Conservation (phyloP, 2,329 filamentous ascomycete species). For the Metarhizium robertsii region DNA sequence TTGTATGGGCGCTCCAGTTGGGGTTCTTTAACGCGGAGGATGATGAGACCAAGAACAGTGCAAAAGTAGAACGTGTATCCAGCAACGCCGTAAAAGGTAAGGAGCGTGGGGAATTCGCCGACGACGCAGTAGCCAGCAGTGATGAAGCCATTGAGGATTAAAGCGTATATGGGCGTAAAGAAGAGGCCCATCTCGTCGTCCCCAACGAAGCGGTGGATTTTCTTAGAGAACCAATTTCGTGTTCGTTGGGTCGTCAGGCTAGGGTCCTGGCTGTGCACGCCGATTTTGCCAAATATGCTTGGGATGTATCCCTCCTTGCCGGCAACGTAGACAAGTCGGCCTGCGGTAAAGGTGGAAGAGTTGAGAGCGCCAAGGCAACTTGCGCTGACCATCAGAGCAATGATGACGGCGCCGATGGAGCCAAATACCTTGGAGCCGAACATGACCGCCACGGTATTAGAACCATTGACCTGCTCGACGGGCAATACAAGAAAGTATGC, state of each 20-base stretch:
- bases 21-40: conserved; percentile 81
- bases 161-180: conserved; percentile 88
- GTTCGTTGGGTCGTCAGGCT: conserved; percentile 35
- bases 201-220: conserved; percentile 54
- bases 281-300: conserved; percentile 71
- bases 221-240: conserved; percentile 48
- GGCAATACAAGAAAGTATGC: conserved; percentile 93
- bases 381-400: conserved; percentile 81
- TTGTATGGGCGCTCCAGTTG: conserved; percentile 82
- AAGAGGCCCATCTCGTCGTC: conserved; percentile 76
- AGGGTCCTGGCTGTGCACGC: conserved; percentile 44
- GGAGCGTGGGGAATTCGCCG: conserved; percentile 82
- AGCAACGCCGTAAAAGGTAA: conserved; percentile 96
- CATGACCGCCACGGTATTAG: conserved; percentile 91
- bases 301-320: conserved; percentile 94
- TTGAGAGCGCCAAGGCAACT: conserved; percentile 94
- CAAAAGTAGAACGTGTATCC: conserved; percentile 97
- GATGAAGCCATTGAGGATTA: conserved; percentile 68
- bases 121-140: conserved; percentile 72
- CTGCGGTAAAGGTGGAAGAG: conserved; percentile 86
- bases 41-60: conserved; percentile 85
- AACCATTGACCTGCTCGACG: conserved; percentile 66
- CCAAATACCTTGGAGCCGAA: conserved; percentile 91
- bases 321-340: conserved; percentile 84
- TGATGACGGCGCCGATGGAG: conserved; percentile 66